phyloP scores from a whole-genome alignment of 2,329 filamentous ascomycete species.

The Fusarium humuli region DNA sequence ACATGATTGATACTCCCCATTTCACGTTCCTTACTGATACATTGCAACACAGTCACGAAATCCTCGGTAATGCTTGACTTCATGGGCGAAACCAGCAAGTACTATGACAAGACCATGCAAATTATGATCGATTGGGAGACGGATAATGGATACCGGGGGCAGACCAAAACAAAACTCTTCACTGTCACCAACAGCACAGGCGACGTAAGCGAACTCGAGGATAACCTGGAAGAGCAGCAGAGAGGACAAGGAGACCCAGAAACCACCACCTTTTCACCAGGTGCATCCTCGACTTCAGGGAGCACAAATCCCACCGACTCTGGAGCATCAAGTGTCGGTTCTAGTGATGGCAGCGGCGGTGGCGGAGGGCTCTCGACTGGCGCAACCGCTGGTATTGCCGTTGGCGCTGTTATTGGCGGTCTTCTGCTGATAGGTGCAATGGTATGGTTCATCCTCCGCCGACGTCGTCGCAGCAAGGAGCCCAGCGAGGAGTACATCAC shows the following conservation, averaged over 20 bases:
- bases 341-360: conserved; percentile 3
- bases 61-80: conserved; percentile 5
- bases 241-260: neutral
- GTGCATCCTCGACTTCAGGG: conserved; percentile 4
- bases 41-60: neutral
- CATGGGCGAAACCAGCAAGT: neutral
- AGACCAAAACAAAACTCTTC: conserved; percentile 17
- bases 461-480: conserved; percentile 50
- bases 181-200: conserved; percentile 16
- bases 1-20: neutral
- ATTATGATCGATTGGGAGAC: conserved; percentile 24
- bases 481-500: conserved; percentile 40
- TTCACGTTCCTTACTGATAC: neutral
- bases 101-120: conserved; percentile 18
- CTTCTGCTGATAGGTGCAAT: conserved; percentile 55
- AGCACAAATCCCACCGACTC: neutral
- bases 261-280: neutral
- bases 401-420: conserved; percentile 54
- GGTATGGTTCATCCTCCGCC: conserved; percentile 59
- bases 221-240: neutral
- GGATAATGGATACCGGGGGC: neutral
- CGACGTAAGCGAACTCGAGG: neutral
- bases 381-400: conserved; percentile 61
- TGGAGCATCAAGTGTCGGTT: neutral
- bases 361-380: conserved; percentile 54